Percentiles rank a stretch among this genome's conserved stretches.
Evolutionary conservation across 164 flowering plant genomes (phyloP).

Genomic region (Liriodendron chinense): DNA sequence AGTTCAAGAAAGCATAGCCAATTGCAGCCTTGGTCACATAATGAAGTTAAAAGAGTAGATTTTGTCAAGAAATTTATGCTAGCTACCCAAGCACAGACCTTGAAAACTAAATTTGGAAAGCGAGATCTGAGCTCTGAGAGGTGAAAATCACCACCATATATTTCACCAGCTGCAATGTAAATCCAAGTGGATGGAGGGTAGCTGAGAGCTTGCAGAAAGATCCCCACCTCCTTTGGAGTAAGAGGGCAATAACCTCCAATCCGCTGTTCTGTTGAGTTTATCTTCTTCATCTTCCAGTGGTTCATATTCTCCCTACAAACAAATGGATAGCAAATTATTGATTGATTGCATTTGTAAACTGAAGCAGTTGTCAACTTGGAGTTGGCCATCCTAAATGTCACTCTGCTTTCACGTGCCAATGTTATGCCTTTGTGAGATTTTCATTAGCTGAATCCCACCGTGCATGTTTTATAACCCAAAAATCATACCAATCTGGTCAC

Average conservation of each 20-base stretch:
- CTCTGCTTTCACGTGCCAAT: background rate
- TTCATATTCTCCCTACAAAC: slow-evolving; percentile 70
- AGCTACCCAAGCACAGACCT: slow-evolving; percentile 41
- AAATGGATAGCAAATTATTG: background rate
- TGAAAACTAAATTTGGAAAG: slow-evolving; percentile 79
- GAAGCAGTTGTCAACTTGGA: background rate
- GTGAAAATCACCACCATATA: slow-evolving; percentile 77
- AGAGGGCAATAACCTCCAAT: slow-evolving; percentile 80
- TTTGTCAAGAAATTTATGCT: background rate
- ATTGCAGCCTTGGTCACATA: background rate
- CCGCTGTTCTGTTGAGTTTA: slow-evolving; percentile 92
- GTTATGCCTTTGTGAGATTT: background rate
- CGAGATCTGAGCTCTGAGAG: slow-evolving; percentile 63
- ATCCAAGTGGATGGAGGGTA: slow-evolving; percentile 74
- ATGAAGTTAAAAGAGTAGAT: background rate
- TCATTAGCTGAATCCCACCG: background rate
- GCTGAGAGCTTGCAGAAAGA: slow-evolving; percentile 83
- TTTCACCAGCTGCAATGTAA: slow-evolving; percentile 95
- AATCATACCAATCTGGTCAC: no score
- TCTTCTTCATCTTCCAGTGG: slow-evolving; percentile 89
- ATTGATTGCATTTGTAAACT: background rate
- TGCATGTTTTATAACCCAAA: background rate
- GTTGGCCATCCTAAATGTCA: background rate
- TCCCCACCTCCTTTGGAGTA: slow-evolving; percentile 92
- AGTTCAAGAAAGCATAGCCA: no score